Percentiles rank a stretch among this genome's conserved stretches.
Conservation (phyloP, 306 rosid species). For the Cucurbita ficifolia region DNA sequence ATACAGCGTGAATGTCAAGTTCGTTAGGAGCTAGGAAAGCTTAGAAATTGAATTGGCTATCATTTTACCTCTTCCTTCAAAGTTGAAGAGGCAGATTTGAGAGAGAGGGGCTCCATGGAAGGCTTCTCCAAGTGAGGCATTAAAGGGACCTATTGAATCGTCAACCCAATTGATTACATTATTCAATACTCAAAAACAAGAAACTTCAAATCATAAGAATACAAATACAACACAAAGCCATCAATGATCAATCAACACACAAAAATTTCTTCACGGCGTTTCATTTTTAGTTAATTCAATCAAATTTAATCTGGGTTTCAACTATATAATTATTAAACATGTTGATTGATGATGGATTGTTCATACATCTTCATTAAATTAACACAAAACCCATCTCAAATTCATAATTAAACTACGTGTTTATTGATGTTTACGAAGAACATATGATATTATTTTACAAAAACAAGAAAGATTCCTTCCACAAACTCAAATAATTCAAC, state of each 20-base stretch:
- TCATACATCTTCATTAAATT: background rate
- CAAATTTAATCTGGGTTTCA: too few species aligned
- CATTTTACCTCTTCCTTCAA: conserved; percentile 29
- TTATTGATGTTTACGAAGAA: background rate
- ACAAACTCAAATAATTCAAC: too few species aligned
- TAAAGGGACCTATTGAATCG: conserved; percentile 18
- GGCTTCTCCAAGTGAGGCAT: conserved; percentile 16
- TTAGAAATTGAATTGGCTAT: too few species aligned
- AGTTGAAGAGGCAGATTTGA: conserved; percentile 19
- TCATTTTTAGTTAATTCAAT: background rate
- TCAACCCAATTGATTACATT: background rate
- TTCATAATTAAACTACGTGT: background rate
- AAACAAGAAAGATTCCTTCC: background rate
- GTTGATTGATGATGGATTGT: background rate
- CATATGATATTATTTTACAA: background rate
- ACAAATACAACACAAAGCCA: background rate
- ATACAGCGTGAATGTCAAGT: too few species aligned
- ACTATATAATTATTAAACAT: background rate
- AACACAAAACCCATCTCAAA: background rate
- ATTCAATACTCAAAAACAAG: background rate
- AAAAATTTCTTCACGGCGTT: background rate
- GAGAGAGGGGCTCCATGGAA: conserved; percentile 21
- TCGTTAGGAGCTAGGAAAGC: too few species aligned
- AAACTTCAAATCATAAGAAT: background rate
- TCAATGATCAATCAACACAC: background rate